Percentiles rank a stretch among this genome's conserved stretches.
These are phyloP conservation scores for Agaricus subrufescens DNA, from an alignment of 768 basidiomycete species.

Conservation along the genomic window DNA sequence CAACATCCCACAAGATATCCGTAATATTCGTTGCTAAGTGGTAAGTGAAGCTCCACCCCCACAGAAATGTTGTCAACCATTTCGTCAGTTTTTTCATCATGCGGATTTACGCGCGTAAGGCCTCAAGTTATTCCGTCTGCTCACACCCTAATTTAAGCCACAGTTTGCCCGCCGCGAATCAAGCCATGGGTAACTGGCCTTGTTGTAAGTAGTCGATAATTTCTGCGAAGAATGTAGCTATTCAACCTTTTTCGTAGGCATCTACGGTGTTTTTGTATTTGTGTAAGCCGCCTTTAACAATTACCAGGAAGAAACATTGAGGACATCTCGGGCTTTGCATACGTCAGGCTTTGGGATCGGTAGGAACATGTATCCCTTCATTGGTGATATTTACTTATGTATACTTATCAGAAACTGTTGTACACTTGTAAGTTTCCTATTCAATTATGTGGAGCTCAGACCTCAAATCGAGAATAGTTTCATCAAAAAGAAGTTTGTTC, in stretches of 20 bases:
- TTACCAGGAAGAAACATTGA: background rate
- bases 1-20: slow-evolving; percentile 23
- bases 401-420: slow-evolving; percentile 28
- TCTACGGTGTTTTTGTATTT: slow-evolving; percentile 35
- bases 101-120: slow-evolving; percentile 34
- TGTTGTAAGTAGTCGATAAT: slow-evolving; percentile 14
- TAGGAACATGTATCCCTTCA: slow-evolving; percentile 12
- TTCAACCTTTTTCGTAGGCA: slow-evolving; percentile 8
- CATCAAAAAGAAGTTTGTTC: slow-evolving; percentile 29
- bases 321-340: background rate
- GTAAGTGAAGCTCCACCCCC: slow-evolving; percentile 20
- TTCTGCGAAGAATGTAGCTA: background rate
- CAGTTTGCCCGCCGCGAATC: background rate
- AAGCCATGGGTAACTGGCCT: slow-evolving; percentile 32
- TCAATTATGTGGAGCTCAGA: background rate
- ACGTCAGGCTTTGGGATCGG: slow-evolving; percentile 35
- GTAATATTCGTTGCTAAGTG: slow-evolving; percentile 39
- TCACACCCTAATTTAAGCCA: background rate
- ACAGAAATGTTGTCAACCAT: background rate
- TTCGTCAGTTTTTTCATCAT: slow-evolving; percentile 32
- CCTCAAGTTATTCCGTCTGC: background rate
- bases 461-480: slow-evolving; percentile 22
- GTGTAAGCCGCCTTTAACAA: slow-evolving; percentile 21
- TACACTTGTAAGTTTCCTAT: slow-evolving; percentile 25
- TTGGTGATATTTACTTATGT: background rate